phyloP scores from a whole-genome alignment of 495 filamentous ascomycete genomes.

The Aspergillus kassunensis region DNA sequence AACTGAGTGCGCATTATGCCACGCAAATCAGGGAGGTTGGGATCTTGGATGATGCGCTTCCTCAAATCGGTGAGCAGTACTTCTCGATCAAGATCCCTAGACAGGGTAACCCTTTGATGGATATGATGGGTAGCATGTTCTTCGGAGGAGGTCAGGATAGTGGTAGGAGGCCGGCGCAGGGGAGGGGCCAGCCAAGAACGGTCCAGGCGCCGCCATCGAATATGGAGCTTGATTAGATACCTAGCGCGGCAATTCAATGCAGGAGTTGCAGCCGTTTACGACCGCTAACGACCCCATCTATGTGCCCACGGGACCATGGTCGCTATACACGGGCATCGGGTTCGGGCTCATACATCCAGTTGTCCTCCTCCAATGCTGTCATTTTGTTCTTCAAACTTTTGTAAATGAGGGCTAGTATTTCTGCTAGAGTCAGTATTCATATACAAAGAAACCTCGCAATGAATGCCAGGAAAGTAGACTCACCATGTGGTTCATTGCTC shows the following conservation, averaged over 20 bases:
- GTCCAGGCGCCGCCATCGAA: conserved; percentile 48
- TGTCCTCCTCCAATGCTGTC: conserved; percentile 71
- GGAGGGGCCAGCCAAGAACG: conserved; percentile 36
- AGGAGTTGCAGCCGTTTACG: not conserved
- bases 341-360: conserved; percentile 88
- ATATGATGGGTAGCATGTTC: conserved; percentile 97
- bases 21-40: conserved; percentile 67
- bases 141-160: conserved; percentile 59
- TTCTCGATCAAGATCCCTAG: conserved; percentile 89
- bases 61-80: conserved; percentile 91
- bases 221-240: conserved; percentile 51
- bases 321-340: conserved; percentile 32
- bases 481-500: conserved; percentile 64
- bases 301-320: conserved; percentile 1
- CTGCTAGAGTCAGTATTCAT: conserved; percentile 38
- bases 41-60: conserved; percentile 78
- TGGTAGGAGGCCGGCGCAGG: conserved; percentile 33
- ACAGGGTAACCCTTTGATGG: conserved; percentile 84
- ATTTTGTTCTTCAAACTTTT: conserved; percentile 69
- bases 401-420: conserved; percentile 67
- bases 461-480: conserved; percentile 14
- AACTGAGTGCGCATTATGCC: conserved; percentile 77
- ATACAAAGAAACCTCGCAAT: not conserved
- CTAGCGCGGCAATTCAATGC: not conserved
- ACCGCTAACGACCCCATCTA: conserved; percentile 9